Conservation (phyloP, 2,329 filamentous ascomycete species). For the Zarea fungicola region DNA sequence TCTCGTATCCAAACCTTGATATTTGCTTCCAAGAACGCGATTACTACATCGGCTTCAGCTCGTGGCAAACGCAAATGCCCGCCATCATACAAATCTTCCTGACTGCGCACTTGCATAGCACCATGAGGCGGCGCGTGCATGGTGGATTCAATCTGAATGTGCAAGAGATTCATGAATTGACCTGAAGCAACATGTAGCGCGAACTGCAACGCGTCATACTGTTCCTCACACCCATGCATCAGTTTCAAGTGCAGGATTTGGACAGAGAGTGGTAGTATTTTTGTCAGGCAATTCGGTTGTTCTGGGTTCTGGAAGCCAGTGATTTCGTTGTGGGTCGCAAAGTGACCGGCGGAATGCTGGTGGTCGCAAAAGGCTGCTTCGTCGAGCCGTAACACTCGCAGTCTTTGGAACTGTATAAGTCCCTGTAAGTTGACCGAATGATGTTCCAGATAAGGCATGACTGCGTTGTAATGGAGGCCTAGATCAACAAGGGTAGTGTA, state of each 20-base stretch:
- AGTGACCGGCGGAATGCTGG: background rate
- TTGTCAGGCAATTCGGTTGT: background rate
- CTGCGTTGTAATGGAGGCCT: background rate
- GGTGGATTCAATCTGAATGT: background rate
- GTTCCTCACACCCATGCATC: background rate
- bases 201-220: background rate
- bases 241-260: background rate
- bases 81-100: background rate
- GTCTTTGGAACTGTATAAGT: background rate
- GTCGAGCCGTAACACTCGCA: background rate
- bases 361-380: background rate
- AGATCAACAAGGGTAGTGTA: background rate
- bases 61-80: background rate
- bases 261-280: background rate
- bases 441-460: background rate
- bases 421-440: background rate
- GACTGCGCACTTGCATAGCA: background rate
- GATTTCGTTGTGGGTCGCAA: background rate
- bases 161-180: background rate
- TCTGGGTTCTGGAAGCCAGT: background rate
- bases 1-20: background rate
- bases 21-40: background rate
- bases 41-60: background rate
- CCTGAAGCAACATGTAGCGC: background rate
- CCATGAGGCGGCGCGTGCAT: background rate